A percentile compares a stretch with the other conserved stretches of the same genome.
These are phyloP conservation scores for Linum tenue DNA, from an alignment of 345 rosid genomes.

Conservation along the genomic window DNA sequence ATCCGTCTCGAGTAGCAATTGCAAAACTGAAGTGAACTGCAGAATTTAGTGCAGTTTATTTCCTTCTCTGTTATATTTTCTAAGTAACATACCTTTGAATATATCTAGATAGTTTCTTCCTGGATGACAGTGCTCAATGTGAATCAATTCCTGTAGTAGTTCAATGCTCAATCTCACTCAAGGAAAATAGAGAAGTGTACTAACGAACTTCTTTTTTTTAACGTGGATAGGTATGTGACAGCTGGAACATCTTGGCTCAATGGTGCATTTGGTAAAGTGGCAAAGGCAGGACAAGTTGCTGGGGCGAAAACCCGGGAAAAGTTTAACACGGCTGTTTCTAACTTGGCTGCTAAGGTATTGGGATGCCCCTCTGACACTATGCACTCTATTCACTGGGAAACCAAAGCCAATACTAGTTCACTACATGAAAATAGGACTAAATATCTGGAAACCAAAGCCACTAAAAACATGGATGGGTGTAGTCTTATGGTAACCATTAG, in stretches of 20 bases:
- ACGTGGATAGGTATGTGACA: constrained; percentile 51
- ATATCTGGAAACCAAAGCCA: no score
- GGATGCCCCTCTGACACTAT: not conserved
- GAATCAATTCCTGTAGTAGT: not conserved
- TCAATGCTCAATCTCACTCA: not conserved
- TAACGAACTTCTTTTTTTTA: constrained; percentile 6
- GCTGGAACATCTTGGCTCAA: constrained; percentile 88
- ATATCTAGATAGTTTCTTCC: not conserved
- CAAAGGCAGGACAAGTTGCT: constrained; percentile 82
- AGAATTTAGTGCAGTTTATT: no score
- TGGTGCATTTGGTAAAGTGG: constrained; percentile 82
- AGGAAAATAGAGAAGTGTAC: not conserved
- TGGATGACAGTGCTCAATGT: no score
- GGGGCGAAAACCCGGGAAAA: constrained; percentile 83
- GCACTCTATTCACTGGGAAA: not conserved
- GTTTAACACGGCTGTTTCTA: constrained; percentile 67
- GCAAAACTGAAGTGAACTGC: no score
- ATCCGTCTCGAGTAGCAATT: not conserved
- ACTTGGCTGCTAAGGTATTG: constrained; percentile 72
- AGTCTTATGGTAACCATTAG: no score
- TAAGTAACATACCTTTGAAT: not conserved
- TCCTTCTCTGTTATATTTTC: no score
- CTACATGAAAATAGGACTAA: no score
- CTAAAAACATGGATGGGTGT: no score
- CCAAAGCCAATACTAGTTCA: no score